A percentile compares a stretch with the other conserved stretches of the same genome.
phyloP scores from a whole-genome alignment of 192 early-diverging fungal species.

The Podila epigama region DNA sequence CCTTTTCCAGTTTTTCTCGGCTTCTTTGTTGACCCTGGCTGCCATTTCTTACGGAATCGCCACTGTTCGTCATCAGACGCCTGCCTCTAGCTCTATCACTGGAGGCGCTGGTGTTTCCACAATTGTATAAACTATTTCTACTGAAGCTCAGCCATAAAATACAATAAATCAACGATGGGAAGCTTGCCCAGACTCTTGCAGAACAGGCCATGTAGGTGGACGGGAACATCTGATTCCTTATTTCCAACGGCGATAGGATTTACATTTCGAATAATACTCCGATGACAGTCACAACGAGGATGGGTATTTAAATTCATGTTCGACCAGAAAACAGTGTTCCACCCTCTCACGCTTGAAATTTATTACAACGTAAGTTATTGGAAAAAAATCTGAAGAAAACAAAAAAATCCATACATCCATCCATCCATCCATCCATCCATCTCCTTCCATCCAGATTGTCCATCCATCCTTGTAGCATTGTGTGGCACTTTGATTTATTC shows the following conservation, averaged over 20 bases:
- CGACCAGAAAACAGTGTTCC: background rate
- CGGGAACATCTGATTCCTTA: too few species aligned
- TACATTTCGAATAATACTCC: background rate
- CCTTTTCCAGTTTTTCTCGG: slow-evolving; percentile 34
- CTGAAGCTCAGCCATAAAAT: background rate
- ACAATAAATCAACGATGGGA: background rate
- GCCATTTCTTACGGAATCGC: slow-evolving; percentile 52
- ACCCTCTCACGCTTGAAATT: slow-evolving; percentile 12
- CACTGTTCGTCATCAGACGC: slow-evolving; percentile 55
- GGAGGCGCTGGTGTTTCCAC: slow-evolving; percentile 60
- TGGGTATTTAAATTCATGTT: background rate
- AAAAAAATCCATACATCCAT: background rate
- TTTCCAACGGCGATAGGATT: too few species aligned
- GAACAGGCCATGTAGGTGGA: background rate
- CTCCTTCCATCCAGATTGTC: background rate
- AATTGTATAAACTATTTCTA: slow-evolving; percentile 46
- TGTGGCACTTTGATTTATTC: background rate
- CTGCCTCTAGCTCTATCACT: slow-evolving; percentile 51
- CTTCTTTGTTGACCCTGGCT: slow-evolving; percentile 44
- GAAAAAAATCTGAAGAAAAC: background rate
- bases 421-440: slow-evolving; percentile 6
- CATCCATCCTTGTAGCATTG: background rate
- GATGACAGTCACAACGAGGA: background rate
- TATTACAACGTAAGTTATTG: slow-evolving; percentile 5
- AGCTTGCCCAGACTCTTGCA: background rate